phyloP scores from a whole-genome alignment of 2,329 filamentous ascomycete species.

The Thelonectria discophora region DNA sequence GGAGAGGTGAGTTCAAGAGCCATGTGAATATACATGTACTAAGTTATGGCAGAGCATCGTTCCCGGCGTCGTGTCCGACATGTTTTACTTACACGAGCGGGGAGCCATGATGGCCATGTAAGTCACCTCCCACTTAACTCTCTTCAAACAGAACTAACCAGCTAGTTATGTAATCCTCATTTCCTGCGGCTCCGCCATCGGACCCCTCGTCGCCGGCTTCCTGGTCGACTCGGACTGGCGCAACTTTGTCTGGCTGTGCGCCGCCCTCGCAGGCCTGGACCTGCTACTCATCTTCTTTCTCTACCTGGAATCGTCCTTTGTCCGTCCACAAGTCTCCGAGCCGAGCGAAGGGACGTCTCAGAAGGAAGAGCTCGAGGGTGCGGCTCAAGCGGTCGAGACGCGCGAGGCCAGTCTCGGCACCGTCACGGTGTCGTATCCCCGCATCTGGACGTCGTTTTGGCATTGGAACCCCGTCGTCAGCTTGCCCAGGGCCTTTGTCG shows the following conservation, averaged over 20 bases:
- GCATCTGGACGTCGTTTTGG: slow-evolving; percentile 4
- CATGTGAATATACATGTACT: not conserved
- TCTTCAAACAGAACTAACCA: no score
- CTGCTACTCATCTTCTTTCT: slow-evolving; percentile 2
- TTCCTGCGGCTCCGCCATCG: slow-evolving; percentile 2
- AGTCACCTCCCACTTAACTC: not conserved
- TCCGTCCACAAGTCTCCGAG: not conserved
- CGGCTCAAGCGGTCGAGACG: not conserved
- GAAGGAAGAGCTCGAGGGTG: slow-evolving; percentile 1
- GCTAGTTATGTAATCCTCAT: slow-evolving; percentile 9
- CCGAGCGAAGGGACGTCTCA: not conserved
- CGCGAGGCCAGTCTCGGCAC: not conserved
- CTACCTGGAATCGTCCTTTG: slow-evolving; percentile 9
- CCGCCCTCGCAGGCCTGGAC: slow-evolving; percentile 6
- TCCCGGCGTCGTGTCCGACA: slow-evolving; percentile 7
- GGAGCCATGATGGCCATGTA: slow-evolving; percentile 12
- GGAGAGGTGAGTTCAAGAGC: slow-evolving; percentile 2
- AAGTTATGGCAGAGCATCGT: slow-evolving; percentile 3
- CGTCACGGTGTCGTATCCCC: not conserved
- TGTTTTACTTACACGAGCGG: slow-evolving; percentile 15
- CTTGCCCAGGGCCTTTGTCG: slow-evolving; percentile 2
- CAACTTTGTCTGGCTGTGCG: slow-evolving; percentile 10
- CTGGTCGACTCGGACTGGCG: slow-evolving; percentile 11
- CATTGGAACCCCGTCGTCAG: not conserved
- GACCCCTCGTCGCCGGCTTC: slow-evolving; percentile 8